Evolutionary conservation across 2,329 filamentous ascomycete species (phyloP), one percentile per base, ranked within the genome.

Genomic region (Stromatinia cepivora): DNA sequence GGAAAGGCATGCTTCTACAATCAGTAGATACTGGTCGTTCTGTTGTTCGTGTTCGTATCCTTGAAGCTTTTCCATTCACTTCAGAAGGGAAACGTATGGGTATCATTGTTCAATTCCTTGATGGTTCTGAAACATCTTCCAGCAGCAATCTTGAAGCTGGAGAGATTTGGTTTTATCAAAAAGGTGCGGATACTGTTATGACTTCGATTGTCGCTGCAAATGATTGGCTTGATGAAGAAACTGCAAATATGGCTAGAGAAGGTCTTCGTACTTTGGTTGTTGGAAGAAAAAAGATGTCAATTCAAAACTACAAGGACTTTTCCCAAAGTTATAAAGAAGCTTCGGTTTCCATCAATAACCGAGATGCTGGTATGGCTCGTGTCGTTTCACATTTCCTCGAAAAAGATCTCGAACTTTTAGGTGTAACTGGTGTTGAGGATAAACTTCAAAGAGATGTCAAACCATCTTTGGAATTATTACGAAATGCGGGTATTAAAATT

Each of bases 41-140:
- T 0, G 91, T 95, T 4, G 92, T 99, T 36, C 90, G 90, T 34
- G 94, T 97, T 36, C 89, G 90, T 68, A 96, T 99, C 62, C 84
- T 98, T 5, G 94, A 98, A 57, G 89, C 98, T 3, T 99, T 99
- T 76, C 96, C 96, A 0, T 99, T 99, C 79, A 99, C 95, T 0
- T 97, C 94, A 0, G 95, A 98, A 73, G 94, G 94, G 74, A 99
- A 99, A 81, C 89, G 95, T 66, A 99, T 99, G 95, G 95, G 96
- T 13, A 94, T 99, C 70, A 90, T 99, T 71, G 92, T 97, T 28
- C 91, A 94, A 74, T 97, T 98, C 76, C 84, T 89, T 39, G 86
- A 90, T 20, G 83, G 83, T 45, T 83, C 84, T 1, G 81, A 85
- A 2, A 75, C 81, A 0, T 78, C 84, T 3, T 82, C 85, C 1